Evolutionary conservation across 352 stramenopile genomes (phyloP).

Genomic region (Phytopythium helicoides): DNA sequence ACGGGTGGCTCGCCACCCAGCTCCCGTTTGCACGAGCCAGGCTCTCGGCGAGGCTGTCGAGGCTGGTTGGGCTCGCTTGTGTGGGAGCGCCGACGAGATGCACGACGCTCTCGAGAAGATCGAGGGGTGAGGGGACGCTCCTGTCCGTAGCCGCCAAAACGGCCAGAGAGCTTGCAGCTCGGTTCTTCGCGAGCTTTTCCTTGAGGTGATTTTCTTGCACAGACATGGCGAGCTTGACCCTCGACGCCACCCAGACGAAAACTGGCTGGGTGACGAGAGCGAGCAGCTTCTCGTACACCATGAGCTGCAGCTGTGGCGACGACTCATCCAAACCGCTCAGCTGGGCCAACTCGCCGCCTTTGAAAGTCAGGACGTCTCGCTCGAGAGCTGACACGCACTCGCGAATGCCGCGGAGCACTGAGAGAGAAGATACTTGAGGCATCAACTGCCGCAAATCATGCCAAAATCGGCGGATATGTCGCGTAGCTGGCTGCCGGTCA

Average conservation of each 20-base stretch:
- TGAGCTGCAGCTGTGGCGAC: slow-evolving; percentile 19
- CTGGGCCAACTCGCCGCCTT: slow-evolving; percentile 38
- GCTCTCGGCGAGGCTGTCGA: background rate
- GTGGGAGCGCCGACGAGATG: no score
- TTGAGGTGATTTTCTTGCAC: slow-evolving; percentile 12
- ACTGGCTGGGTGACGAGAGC: slow-evolving; percentile 35
- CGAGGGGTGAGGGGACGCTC: no score
- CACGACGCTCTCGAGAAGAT: no score
- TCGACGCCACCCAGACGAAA: slow-evolving; percentile 30
- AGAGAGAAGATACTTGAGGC: slow-evolving; percentile 14
- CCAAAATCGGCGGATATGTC: slow-evolving; percentile 44
- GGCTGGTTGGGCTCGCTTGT: no score
- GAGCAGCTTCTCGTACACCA: slow-evolving; percentile 35
- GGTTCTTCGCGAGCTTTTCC: background rate
- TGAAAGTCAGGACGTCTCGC: slow-evolving; percentile 32
- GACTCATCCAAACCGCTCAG: slow-evolving; percentile 43
- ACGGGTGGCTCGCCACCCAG: slow-evolving; percentile 23
- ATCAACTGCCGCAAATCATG: slow-evolving; percentile 48
- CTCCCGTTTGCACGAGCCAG: slow-evolving; percentile 1
- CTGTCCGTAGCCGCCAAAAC: no score
- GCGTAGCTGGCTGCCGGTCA: slow-evolving; percentile 29
- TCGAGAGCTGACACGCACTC: slow-evolving; percentile 27
- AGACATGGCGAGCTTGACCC: slow-evolving; percentile 31
- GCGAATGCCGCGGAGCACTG: slow-evolving; percentile 24
- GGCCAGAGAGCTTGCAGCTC: no score